Evolutionary conservation across 805 yeast genomes (phyloP).

Genomic region (Metschnikowia chrysomelidarum): DNA sequence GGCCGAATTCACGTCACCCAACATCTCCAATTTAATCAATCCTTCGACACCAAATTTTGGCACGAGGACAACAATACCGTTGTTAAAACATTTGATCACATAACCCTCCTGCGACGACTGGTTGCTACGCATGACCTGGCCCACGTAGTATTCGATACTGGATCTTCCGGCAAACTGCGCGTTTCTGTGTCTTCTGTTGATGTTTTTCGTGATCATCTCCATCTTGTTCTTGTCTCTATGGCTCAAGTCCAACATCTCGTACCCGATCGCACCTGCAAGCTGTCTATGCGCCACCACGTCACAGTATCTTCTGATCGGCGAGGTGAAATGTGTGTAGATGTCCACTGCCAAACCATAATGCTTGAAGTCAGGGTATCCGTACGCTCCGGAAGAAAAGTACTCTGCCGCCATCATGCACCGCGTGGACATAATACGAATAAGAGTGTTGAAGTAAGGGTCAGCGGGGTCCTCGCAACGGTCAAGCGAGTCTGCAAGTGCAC

Average conservation of each 20-base stretch:
- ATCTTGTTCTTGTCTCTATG: constrained; percentile 89
- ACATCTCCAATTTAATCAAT: constrained; percentile 73
- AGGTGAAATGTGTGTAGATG: constrained; percentile 96
- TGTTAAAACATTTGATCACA: constrained; percentile 86
- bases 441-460: constrained; percentile 90
- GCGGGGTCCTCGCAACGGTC: constrained; percentile 80
- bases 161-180: constrained; percentile 99
- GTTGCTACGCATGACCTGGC: constrained; percentile 90
- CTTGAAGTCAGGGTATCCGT: constrained; percentile 84
- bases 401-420: constrained; percentile 99
- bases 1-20: constrained; percentile 64
- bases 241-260: constrained; percentile 75
- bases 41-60: constrained; percentile 97
- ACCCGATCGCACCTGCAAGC: constrained; percentile 96
- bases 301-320: constrained; percentile 97
- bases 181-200: constrained; percentile 91
- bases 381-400: constrained; percentile 89
- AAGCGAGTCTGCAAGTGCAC: constrained; percentile 88
- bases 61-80: constrained; percentile 91
- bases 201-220: constrained; percentile 85
- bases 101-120: constrained; percentile 84
- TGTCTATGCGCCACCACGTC: constrained; percentile 98
- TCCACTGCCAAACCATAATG: constrained; percentile 98
- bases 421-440: constrained; percentile 94
- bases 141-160: constrained; percentile 95